Base-by-base conservation (phyloP, 768 basidiomycete genomes). In the Russula brevipes region DNA sequence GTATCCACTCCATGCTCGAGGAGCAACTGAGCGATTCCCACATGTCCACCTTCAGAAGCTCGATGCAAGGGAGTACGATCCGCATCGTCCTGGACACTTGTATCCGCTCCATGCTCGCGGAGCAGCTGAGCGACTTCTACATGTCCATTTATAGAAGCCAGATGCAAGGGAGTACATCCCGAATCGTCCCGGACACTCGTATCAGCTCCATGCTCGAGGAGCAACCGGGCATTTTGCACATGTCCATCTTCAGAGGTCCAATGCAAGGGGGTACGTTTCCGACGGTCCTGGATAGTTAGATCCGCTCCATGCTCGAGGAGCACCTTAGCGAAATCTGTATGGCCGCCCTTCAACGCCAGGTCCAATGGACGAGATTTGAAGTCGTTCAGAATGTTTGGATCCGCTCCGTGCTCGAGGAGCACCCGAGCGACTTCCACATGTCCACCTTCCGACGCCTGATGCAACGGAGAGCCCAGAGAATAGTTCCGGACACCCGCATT, bases 71-170 rank as follows among this genome's bases (percentile, higher is more conserved):
- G 24, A 14, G 31, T 31, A 0, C 14, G 19, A 2, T 42, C 1
- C 17, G 5, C 33, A 9, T n/a, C 6, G 42, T 42, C 16, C 30
- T 24, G 24, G 54, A 14, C 24, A 24, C 41, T 9, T 14, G 7
- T 39, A 4, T 39, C 39, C 17, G 12, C 53, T 1, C 53, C 38
- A 30, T 41, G 39, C 6, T 54, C 39, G 24, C 41, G 39, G 14
- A 54, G 53, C 8, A 41, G 10, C 24, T 14, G 54, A 17, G 16
- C 41, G 35, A 42, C 14, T 42, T 5, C 41, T 14, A 30, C 39
- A 17, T 31, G 3, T 14, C 30, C 41, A 7, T 0, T 0, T 12
- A 0, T 0, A 8, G 47, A 49, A 5, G 47, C 17, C 3, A 0
- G 1, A 49, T 49, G 10, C 47, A 49, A 31, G 11, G 47, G 24